Evolutionary conservation across 2,329 filamentous ascomycete genomes (phyloP), one percentile per base, ranked within the genome.

Genomic region (Chrysoporthe austroafricana): DNA sequence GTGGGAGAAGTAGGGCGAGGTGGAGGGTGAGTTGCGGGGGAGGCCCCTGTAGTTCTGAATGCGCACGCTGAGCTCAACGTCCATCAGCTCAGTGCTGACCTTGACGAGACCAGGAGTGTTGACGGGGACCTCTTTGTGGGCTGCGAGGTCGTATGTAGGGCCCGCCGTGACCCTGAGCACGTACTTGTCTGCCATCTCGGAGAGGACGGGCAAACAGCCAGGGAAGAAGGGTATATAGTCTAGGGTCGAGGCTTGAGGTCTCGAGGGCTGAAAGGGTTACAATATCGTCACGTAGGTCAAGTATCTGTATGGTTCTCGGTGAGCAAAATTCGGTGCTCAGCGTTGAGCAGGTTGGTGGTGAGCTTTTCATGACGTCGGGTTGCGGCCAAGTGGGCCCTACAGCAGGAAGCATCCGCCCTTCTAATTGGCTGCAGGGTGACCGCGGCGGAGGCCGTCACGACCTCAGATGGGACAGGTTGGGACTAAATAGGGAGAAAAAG

Each of bases 111-210:
- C 78, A 39, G 89, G 78, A 13, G 83, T 84, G 80, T 97, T 98
- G 76, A 97, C 91, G 3, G 86, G 85, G 11, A 97, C 89, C 39
- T 88, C 81, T 69, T 89, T 80, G 74, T 97, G 94, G n/a, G 86
- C 86, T n/a, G 83, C 79, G 44, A 84, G 79, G 76, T 96, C 88
- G 79, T 97, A 97, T 71, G 83, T 82, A 1, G 91, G 84, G 2
- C 95, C 95, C 1, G 93, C 93, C 0, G 93, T 96, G 66, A 97
- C 90, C 72, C 87, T 88, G 70, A 98, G 85, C 62, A 92, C 85
- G 78, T 96, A 97, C 72, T 92, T 90, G 68, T 91, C 86, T 21
- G 88, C 83, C 89, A 88, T 88, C 36, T 46, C 42, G 8, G 32
- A 2, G 32, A 60, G 2, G 54, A n/a, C 21, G 7, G 52, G 52